Conservation (phyloP, 179 eudicot genomes). For the Drosera spatulata region DNA sequence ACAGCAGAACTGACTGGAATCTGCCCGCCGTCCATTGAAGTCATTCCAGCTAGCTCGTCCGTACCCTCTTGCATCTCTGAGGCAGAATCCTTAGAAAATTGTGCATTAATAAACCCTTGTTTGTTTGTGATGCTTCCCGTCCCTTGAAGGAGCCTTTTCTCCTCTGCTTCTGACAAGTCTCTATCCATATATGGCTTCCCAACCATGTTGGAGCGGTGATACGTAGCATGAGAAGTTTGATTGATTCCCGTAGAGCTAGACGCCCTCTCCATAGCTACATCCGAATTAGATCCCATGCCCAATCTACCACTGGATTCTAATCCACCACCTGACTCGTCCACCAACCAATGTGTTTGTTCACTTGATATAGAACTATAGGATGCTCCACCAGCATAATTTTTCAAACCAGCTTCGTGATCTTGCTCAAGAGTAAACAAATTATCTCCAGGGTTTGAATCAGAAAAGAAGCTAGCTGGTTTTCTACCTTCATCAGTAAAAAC, state of each 20-base stretch:
- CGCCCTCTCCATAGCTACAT: conserved; percentile 29
- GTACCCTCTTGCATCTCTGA: conserved; percentile 32
- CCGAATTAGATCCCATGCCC: conserved; percentile 36
- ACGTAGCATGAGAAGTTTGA: conserved; percentile 34
- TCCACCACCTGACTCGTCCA: conserved; percentile 26
- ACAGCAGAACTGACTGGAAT: conserved; percentile 25
- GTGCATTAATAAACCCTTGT: conserved; percentile 31
- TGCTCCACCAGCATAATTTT: conserved; percentile 26
- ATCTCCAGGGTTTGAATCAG: conserved; percentile 33
- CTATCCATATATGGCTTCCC: conserved; percentile 21
- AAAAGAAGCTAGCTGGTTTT: conserved; percentile 26
- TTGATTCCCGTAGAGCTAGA: conserved; percentile 20
- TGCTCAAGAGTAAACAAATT: conserved; percentile 28
- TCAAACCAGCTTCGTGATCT: conserved; percentile 31
- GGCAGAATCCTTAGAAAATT: conserved; percentile 21
- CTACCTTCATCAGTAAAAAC: conserved; percentile 26
- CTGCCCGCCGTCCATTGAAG: conserved; percentile 30
- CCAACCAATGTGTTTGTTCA: conserved; percentile 26
- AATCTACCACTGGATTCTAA: conserved; percentile 34
- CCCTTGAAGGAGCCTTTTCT: conserved; percentile 20
- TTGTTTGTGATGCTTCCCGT: conserved; percentile 28
- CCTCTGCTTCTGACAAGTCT: conserved; percentile 27
- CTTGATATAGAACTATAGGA: conserved; percentile 40
- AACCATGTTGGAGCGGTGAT: conserved; percentile 18
- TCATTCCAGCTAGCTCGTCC: conserved; percentile 30